Evolutionary conservation across 1,284 basidiomycete genomes (phyloP).

Genomic region (Irpex rosettiformis): DNA sequence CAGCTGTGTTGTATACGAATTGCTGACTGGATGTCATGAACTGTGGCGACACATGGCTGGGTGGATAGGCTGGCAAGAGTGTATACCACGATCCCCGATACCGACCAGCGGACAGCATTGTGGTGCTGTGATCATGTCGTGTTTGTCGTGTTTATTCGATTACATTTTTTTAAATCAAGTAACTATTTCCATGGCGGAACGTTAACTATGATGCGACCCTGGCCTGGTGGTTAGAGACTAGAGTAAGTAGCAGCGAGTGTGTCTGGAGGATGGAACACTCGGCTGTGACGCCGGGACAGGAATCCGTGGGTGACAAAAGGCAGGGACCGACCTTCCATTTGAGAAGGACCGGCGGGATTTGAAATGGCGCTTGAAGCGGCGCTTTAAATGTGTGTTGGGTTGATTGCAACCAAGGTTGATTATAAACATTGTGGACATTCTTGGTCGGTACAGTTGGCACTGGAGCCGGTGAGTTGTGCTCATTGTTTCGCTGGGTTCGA

Average conservation of each 20-base stretch:
- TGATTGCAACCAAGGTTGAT: too few species aligned
- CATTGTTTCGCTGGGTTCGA: background rate
- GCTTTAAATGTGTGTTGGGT: too few species aligned
- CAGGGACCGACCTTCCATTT: conserved; percentile 10
- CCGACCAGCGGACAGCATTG: conserved; percentile 60
- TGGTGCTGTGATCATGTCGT: conserved; percentile 47
- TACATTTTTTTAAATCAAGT: background rate
- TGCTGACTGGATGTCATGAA: conserved; percentile 19
- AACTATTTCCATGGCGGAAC: background rate
- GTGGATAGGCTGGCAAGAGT: conserved; percentile 66
- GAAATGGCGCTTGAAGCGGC: background rate
- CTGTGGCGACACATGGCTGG: background rate
- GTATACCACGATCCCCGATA: conserved; percentile 86
- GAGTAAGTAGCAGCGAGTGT: background rate
- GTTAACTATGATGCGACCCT: conserved; percentile 2
- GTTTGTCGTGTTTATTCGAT: conserved; percentile 18
- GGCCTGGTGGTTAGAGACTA: too few species aligned
- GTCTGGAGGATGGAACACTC: conserved; percentile 5
- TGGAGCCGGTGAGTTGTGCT: background rate
- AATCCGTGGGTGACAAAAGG: background rate
- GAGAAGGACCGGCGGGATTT: conserved; percentile 6
- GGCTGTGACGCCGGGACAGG: conserved; percentile 3
- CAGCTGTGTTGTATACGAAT: background rate
- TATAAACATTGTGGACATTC: background rate
- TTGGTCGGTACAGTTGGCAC: background rate